These are phyloP conservation scores for Ceratobasidium sp. DNA, from an alignment of 1,284 basidiomycete genomes.

Conservation along the genomic window DNA sequence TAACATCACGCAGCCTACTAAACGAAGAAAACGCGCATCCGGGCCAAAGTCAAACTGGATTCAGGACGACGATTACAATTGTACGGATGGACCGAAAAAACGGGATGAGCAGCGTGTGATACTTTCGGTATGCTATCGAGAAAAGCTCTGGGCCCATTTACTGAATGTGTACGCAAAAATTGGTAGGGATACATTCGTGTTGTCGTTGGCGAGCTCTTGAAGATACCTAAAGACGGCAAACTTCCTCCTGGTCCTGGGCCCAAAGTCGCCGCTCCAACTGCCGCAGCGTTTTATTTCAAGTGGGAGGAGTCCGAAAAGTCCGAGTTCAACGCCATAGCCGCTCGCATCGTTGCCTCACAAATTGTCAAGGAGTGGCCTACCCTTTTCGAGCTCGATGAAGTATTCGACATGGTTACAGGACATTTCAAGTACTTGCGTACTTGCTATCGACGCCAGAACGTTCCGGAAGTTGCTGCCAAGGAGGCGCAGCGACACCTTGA, in stretches of 20 bases:
- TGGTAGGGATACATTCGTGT: not conserved
- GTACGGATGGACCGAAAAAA: not conserved
- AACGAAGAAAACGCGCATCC: not conserved
- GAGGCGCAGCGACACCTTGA: not conserved
- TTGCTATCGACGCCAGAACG: not conserved
- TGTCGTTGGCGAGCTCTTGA: not conserved
- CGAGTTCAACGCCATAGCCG: not conserved
- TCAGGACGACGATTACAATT: not conserved
- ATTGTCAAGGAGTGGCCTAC: not conserved
- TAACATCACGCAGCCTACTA: not conserved
- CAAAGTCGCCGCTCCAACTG: not conserved
- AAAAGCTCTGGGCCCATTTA: not conserved
- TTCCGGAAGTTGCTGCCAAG: not conserved
- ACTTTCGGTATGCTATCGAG: not conserved
- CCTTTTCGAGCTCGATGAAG: not conserved
- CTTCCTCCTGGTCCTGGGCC: not conserved
- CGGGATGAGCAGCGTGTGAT: not conserved
- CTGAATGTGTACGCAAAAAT: not conserved
- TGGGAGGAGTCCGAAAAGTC: slow-evolving; percentile 16
- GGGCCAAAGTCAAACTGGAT: not conserved
- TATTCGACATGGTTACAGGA: not conserved
- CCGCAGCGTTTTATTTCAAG: not conserved
- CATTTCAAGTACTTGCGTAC: slow-evolving; percentile 1
- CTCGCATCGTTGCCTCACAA: not conserved
- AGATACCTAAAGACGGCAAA: not conserved